Base-by-base conservation (phyloP, 148 eudicot genomes). In the Cornus controversa region DNA sequence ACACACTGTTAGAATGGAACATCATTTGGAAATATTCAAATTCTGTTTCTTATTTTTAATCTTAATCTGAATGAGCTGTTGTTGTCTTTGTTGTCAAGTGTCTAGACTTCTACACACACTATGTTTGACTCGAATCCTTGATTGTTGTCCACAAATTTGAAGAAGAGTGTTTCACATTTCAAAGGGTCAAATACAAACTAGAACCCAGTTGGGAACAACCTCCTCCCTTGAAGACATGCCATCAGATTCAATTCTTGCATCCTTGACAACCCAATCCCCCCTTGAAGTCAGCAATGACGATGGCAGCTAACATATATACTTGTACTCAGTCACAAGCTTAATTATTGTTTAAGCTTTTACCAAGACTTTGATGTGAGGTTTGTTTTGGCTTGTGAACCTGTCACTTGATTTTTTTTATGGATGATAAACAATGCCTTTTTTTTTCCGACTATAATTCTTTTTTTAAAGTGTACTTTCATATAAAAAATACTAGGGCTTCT, bases 1-100 rank as follows among this genome's bases (percentile, higher is more conserved):
- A 36, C 15, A 8, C 26, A n/a, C 10, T 36, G 20, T 31, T 31
- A 27, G 8, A 13, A 1, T 8, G 6, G 64, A 64, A 25, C 20
- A 66, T 40, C 20, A 66, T 40, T 65, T 75, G 70, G 66, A 65
- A 15, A 66, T 45, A 42, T 58, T 75, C 18, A 75, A 63, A 24
- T 66, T 66, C 40, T 28, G 5, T 42, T 27, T 2, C 2, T 66
- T 36, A 11, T 16, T 6, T 8, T 22, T 22, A 20, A 20, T 71
- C 8, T 22, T 22, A 20, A 20, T 71, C 8, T 27, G 9, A 26
- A 25, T 24, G 16, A 71, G 31, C 54, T 8, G 47, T 40, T 24
- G 45, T 45, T 4, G 9, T 71, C 20, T n/a, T 70, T 24, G 22
- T 0, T 50, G 57, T 50, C 45, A 6, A 40, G 45, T 40, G 45